A percentile compares a stretch with the other conserved stretches of the same genome.
Evolutionary conservation across 345 rosid species (phyloP).

Genomic region (Conringia planisiliqua): DNA sequence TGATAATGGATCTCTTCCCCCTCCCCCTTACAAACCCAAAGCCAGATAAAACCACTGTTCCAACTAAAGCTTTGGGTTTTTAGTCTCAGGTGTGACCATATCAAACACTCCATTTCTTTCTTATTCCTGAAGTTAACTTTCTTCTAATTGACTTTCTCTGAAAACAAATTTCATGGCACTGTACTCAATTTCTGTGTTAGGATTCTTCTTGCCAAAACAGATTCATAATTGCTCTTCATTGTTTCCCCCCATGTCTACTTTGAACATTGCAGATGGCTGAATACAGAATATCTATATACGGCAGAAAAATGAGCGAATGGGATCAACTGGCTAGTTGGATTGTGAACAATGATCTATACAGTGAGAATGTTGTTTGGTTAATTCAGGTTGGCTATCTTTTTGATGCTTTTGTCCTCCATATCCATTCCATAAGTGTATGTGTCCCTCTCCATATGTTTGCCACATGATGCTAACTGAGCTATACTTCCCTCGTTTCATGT

Average conservation of each 20-base stretch:
- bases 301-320: constrained; percentile 99
- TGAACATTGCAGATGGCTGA: constrained; percentile 86
- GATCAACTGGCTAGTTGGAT: constrained; percentile 99
- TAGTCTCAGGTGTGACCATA: not conserved
- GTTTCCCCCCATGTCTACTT: constrained; percentile 18
- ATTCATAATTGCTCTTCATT: not conserved
- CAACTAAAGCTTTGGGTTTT: not conserved
- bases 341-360: constrained; percentile 93
- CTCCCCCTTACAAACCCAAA: not conserved
- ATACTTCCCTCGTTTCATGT: not conserved
- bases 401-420: not conserved
- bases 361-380: constrained; percentile 97
- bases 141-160: not conserved
- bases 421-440: not conserved
- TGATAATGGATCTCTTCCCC: not conserved
- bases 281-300: constrained; percentile 94
- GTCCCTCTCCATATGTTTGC: not conserved
- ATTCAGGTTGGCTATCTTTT: constrained; percentile 69
- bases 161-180: not conserved
- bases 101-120: not conserved
- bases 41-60: constrained; percentile 1
- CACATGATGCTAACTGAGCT: constrained; percentile 15
- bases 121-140: not conserved
- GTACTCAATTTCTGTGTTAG: not conserved
- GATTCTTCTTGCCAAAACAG: constrained; percentile 5